Evolutionary conservation across 208 protist genomes (phyloP), one percentile per base, ranked within the genome.

Genomic region (Trypanosoma congolense): DNA sequence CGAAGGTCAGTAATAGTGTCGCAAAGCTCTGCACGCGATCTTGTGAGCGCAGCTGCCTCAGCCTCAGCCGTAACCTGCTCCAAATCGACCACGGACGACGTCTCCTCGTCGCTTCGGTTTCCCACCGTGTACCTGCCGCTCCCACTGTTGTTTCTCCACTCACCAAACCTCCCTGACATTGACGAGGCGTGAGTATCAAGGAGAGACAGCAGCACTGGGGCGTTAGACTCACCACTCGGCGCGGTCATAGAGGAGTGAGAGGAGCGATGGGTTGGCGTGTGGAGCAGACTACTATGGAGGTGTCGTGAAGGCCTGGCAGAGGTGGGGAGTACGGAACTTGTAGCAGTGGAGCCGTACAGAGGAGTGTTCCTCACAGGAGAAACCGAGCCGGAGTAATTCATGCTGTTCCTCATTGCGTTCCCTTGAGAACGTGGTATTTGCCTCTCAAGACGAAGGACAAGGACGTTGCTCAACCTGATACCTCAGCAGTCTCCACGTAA

Each of bases 1-100:
- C 67, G 70, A 26, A 84, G 65, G 6, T 70, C 45, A 28, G 57
- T 53, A 33, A 92, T 72, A 2, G 65, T 65, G 18, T 60, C 61
- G 56, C 70, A 62, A 4, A 92, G 67, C 44, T 73, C 68, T 38
- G 67, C 75, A 0, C 60, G 55, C 4, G 56, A 55, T 48, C 87
- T 63, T 9, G 28, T 24, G 28, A 56, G 61, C 41, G 83, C 83
- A 50, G 80, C 75, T 18, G 57, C 65, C 48, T 70, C 69, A 24
- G 70, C 77, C 63, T 73, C 74, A 12, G 31, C 33, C 5, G 28
- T 26, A 5, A 56, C 30, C 0, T 14, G 16, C 4, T 64, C 58
- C 4, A 56, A 29, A 19, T 56, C 49, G 2, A 56, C 12, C 0
- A 19, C 1, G 0, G 42, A 36, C 6, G 24, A 10, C 0, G 29